Percentiles rank a stretch among this genome's conserved stretches.
Conservation (phyloP, 2,329 filamentous ascomycete genomes). For the Penicillium crustosum region DNA sequence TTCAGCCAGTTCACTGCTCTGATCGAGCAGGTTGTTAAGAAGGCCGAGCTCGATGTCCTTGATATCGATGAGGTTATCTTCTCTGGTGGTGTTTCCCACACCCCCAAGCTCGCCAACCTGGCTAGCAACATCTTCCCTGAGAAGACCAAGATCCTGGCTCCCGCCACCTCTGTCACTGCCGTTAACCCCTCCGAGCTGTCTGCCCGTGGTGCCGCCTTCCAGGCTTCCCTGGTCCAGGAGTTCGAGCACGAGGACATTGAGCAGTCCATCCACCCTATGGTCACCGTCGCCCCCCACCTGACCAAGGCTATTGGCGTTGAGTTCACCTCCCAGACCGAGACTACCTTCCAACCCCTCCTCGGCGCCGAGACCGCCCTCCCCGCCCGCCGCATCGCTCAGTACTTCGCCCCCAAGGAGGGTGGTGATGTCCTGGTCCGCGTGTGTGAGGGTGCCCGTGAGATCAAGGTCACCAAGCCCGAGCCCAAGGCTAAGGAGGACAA, state of each 20-base stretch:
- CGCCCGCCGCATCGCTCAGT: constrained; percentile 78
- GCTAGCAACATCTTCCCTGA: constrained; percentile 77
- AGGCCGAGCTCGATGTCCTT: constrained; percentile 84
- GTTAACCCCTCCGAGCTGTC: constrained; percentile 93
- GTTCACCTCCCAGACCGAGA: constrained; percentile 59
- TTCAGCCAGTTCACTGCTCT: constrained; percentile 86
- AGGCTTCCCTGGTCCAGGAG: constrained; percentile 90
- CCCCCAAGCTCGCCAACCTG: constrained; percentile 84
- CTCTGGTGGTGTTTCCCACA: constrained; percentile 88
- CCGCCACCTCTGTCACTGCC: constrained; percentile 71
- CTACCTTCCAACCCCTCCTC: constrained; percentile 78
- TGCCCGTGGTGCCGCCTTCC: constrained; percentile 87
- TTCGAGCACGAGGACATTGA: constrained; percentile 93
- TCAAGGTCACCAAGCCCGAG: constrained; percentile 89
- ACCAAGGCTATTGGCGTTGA: constrained; percentile 85
- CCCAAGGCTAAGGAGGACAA: constrained; percentile 66
- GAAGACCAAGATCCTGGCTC: constrained; percentile 74
- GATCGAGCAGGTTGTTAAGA: constrained; percentile 81
- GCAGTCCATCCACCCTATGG: constrained; percentile 91
- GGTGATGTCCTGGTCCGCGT: constrained; percentile 87
- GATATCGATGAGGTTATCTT: constrained; percentile 95
- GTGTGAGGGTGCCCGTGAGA: constrained; percentile 83
- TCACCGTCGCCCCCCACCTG: constrained; percentile 91
- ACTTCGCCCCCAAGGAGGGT: constrained; percentile 72
- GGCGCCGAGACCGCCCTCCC: constrained; percentile 85